Base-by-base conservation (phyloP, 306 rosid species). In the Quercus variabilis region DNA sequence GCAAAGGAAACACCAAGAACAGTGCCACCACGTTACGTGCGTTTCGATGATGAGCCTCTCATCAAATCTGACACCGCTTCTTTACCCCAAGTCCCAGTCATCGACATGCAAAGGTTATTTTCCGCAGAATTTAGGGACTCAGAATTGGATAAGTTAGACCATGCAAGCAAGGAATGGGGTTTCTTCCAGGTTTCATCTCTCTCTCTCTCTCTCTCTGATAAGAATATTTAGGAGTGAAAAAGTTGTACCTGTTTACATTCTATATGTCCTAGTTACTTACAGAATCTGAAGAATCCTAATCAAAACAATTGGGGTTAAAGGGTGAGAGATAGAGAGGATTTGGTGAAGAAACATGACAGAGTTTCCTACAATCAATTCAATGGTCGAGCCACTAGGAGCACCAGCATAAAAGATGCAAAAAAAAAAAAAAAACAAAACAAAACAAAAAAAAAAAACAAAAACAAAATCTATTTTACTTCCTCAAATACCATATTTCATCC, bases 121-220 rank as follows among this genome's bases (percentile, higher is more conserved):
- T 71, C 72, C 6, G 25, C 71, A 33, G 72, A 82, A 19, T 46
- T 38, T 52, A 60, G 62, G 74, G 79, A 55, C 6, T 26, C 75
- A 56, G 88, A 88, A 69, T 43, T 89, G 55, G 69, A 82, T 56
- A 84, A 74, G 33, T 28, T 86, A 4, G 75, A 84, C 71, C 0
- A 46, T 80, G 88, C 92, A 10, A 82, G 90, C 84, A 80, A 78
- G 82, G 78, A 86, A 4, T 86, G 92, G 92, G 90, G 92, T 56
- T 89, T 88, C 81, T 88, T 86, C 12, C 90, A 86, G 87, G 90
- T 31, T 19, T 23, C 1, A 5, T 19, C 21, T 55, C 21, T 17
- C 20, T 18, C 19, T 25, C 26, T 26, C 26, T 26, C 26, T 26
- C 26, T 26, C 26, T 26, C 0, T 55, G 1, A 31, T 4, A 31